phyloP scores from a whole-genome alignment of 768 basidiomycete genomes.

The Inosperma sp. region DNA sequence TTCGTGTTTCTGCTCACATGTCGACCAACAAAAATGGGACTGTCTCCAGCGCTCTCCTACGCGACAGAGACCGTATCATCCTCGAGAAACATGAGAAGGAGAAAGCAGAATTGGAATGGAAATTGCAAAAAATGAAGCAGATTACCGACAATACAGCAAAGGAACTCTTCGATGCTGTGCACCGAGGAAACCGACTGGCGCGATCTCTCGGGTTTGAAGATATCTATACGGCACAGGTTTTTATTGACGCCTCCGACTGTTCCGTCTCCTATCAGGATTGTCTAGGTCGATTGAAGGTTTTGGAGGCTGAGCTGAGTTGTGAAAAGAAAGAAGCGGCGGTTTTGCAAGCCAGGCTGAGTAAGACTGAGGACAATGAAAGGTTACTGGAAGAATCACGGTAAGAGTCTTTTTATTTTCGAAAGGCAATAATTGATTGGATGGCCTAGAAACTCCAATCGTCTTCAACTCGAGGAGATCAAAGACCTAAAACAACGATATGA shows the following conservation, averaged over 20 bases:
- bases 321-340: constrained; percentile 23
- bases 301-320: constrained; percentile 28
- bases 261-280: constrained; percentile 34
- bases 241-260: constrained; percentile 34
- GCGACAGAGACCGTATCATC: constrained; percentile 36
- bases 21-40: constrained; percentile 14
- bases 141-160: constrained; percentile 34
- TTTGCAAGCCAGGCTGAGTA: constrained; percentile 19
- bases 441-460: constrained; percentile 6
- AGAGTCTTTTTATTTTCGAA: not conserved
- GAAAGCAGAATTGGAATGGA: constrained; percentile 26
- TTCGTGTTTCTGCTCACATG: not conserved
- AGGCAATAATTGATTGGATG: constrained; percentile 2
- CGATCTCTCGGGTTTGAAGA: constrained; percentile 41
- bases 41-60: constrained; percentile 32
- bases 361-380: constrained; percentile 21
- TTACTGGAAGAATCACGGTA: constrained; percentile 15
- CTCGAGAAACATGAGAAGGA: constrained; percentile 33
- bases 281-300: constrained; percentile 29
- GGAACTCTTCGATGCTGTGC: constrained; percentile 35
- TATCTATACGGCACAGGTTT: constrained; percentile 39
- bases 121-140: constrained; percentile 29
- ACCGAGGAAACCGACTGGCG: constrained; percentile 37
- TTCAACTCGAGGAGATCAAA: constrained; percentile 26
- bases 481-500: constrained; percentile 42